phyloP scores from a whole-genome alignment of 2,329 filamentous ascomycete species.

The Stemphylium vesicarium region DNA sequence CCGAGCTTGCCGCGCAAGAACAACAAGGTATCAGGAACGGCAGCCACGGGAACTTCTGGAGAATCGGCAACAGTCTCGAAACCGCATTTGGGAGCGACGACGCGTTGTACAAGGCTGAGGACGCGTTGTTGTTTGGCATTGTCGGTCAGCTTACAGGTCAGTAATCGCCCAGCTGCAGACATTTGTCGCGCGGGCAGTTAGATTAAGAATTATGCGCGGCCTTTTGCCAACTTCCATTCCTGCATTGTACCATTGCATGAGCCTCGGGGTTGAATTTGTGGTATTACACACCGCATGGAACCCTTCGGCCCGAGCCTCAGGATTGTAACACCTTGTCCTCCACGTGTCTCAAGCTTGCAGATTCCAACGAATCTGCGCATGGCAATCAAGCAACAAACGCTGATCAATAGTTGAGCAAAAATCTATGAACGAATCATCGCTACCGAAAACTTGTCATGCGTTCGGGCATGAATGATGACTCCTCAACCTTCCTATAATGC shows the following conservation, averaged over 20 bases:
- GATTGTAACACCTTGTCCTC: background rate
- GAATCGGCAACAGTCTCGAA: slow-evolving; percentile 49
- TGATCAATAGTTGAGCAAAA: background rate
- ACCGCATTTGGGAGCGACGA: slow-evolving; percentile 53
- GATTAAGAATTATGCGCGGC: background rate
- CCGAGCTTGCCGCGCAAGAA: slow-evolving; percentile 48
- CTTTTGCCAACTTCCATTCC: background rate
- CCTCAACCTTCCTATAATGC: background rate
- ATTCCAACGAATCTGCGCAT: background rate
- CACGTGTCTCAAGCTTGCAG: background rate
- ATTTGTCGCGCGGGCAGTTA: background rate
- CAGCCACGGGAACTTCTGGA: slow-evolving; percentile 45
- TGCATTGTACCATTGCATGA: background rate
- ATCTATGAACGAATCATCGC: background rate
- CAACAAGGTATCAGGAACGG: slow-evolving; percentile 40
- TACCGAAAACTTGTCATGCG: background rate
- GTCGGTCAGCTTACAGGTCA: slow-evolving; percentile 31
- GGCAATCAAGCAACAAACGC: no score
- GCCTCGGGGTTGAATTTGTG: background rate
- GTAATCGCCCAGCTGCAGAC: slow-evolving; percentile 4
- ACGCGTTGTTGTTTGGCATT: slow-evolving; percentile 39
- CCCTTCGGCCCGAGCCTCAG: background rate
- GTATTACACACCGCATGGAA: slow-evolving; percentile 1
- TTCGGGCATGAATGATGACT: background rate
- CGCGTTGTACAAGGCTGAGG: slow-evolving; percentile 49